Evolutionary conservation across 2,329 filamentous ascomycete species (phyloP), one percentile per base, ranked within the genome.

Genomic region (Thermothelomyces thermophilus): DNA sequence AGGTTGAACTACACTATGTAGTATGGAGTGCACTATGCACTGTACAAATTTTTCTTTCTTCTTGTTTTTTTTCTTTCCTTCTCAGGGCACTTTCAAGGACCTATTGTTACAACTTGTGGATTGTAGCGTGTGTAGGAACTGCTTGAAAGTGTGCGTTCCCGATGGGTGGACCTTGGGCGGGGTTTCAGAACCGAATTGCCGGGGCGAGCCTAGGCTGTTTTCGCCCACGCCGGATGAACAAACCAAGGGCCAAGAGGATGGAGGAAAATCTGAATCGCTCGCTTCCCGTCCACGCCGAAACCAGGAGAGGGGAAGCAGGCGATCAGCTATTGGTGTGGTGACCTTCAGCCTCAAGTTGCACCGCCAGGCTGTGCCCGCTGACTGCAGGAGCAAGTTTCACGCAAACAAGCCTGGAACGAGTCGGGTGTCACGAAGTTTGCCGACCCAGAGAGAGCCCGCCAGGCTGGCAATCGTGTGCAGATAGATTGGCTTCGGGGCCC

Each of bases 341-440:
- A 5, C 24, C 24, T 9, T 26, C 9, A 26, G 9, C 24, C 24
- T 26, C 24, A 9, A 26, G 24, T 9, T 26, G 24, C 24, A 45
- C 35, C 20, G 42, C 48, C 51, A 19, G 24, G 16, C 41, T 49
- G 49, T 39, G 49, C 52, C 52, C 24, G 52, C 52, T 54, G 45
- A 54, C 52, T 44, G 52, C 52, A 54, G 46, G 20, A 41, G 31
- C 19, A 13, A 34, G 17, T 36, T 34, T 43, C 31, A 34, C 41
- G 37, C 36, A 37, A 22, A 34, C 39, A 35, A 16, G 35, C 24
- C 16, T 13, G 14, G 22, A 6, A 7, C 33, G 31, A 24, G 28
- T 31, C 35, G 36, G 20, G 1, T 42, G 22, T 19, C 33, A 28
- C 16, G 31, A 33, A 19, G 19, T 20, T 31, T 11, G 13, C 14